Evolutionary conservation across 768 basidiomycete species (phyloP), one percentile per base, ranked within the genome.

Genomic region (Lentinula lateritia): DNA sequence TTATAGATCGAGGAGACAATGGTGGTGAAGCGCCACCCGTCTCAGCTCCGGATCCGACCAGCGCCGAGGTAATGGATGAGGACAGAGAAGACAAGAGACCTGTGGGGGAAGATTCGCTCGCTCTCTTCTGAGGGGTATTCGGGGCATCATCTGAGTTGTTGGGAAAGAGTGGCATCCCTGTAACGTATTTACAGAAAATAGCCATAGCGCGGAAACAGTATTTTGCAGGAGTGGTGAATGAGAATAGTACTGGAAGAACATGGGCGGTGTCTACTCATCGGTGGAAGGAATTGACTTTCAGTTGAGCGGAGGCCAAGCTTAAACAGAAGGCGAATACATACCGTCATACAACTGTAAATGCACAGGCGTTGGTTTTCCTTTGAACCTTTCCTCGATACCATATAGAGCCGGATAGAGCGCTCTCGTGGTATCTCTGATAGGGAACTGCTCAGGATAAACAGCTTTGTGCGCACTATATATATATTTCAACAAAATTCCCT

Each of bases 321-420:
- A 23, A 10, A 48, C 46, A n/a, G 9, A 20, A 18, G 9, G 54
- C 38, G n/a, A 32, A 45, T 70, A 76, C 70, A 66, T 72, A 82
- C 92, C 93, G 69, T 98, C 95, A 69, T 94, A 97, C 1, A 97
- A 86, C 71, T 98, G 95, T 10, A 98, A 77, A 75, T 98, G 95
- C 16, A 96, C 93, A 60, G 87, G 80, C 1, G 95, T 94, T 1
- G 90, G 34, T 50, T 50, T 50, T 12, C 28, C 78, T n/a, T 72
- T 70, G 65, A 74, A 73, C 10, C 78, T 77, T 15, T 72, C 66
- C 68, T 86, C 87, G 63, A 89, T 85, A 10, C 77, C 82, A 7
- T 76, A 68, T 23, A 90, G 69, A 6, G 75, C 65, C 18, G 89
- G 86, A 66, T 90, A 91, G 50, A 91, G 63, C 28, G 67, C 69